These are phyloP conservation scores for Annulohypoxylon maeteangense DNA, from an alignment of 495 filamentous ascomycete genomes.

Conservation along the genomic window DNA sequence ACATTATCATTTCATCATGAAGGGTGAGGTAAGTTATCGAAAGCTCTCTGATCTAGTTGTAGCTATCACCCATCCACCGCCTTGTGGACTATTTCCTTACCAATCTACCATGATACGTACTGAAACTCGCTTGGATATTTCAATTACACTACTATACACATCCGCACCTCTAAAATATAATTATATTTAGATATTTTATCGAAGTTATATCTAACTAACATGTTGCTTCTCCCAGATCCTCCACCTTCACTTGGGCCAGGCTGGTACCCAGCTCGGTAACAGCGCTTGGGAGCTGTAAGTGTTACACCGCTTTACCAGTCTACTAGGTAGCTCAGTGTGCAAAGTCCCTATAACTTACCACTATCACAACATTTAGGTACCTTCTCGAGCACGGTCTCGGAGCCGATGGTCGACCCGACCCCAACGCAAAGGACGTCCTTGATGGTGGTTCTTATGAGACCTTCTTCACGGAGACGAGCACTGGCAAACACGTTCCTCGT, in stretches of 20 bases:
- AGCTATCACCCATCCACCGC: background rate
- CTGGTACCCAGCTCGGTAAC: conserved; percentile 92
- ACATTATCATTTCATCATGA: conserved; percentile 47
- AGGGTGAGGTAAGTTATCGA: conserved; percentile 50
- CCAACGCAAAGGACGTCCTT: conserved; percentile 68
- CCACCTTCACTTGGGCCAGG: conserved; percentile 93
- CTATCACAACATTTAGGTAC: conserved; percentile 67
- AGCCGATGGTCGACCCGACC: conserved; percentile 75
- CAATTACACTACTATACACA: conserved; percentile 8
- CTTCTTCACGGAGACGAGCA: conserved; percentile 89
- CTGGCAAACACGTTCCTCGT: conserved; percentile 89
- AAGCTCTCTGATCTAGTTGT: conserved; percentile 13
- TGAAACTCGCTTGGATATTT: conserved; percentile 10
- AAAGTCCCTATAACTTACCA: background rate
- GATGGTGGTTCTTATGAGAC: conserved; percentile 83
- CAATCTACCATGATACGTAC: too few relatives aligned
- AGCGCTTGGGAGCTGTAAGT: conserved; percentile 95
- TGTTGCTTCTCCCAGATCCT: conserved; percentile 67
- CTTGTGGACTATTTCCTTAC: conserved; percentile 1
- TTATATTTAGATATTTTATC: conserved; percentile 16
- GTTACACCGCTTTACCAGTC: conserved; percentile 52
- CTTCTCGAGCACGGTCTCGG: conserved; percentile 90
- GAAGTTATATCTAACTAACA: conserved; percentile 16
- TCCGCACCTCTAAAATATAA: background rate
- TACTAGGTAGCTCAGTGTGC: conserved; percentile 6